These are phyloP conservation scores for Rhodotorula sphaerocarpa DNA, from an alignment of 768 basidiomycete species.

Conservation along the genomic window DNA sequence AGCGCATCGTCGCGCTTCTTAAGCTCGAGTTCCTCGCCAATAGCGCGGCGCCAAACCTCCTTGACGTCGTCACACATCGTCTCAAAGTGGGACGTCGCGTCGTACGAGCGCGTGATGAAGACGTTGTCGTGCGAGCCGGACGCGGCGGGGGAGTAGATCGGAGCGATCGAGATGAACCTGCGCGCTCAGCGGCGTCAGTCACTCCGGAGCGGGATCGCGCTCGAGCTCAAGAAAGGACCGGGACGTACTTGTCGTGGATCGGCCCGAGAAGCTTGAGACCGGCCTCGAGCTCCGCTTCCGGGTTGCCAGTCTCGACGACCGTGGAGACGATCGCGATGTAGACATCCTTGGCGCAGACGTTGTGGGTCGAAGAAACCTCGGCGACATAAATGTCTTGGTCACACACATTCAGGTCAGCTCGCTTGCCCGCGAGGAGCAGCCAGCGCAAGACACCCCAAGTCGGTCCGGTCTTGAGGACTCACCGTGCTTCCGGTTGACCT, in stretches of 20 bases:
- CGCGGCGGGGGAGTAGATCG: slow-evolving; percentile 80
- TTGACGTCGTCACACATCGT: slow-evolving; percentile 87
- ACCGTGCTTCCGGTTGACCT: slow-evolving; percentile 88
- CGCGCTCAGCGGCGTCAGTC: background rate
- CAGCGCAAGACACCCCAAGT: too few species aligned
- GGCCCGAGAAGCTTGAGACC: slow-evolving; percentile 84
- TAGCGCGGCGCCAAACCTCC: slow-evolving; percentile 86
- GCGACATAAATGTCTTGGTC: slow-evolving; percentile 91
- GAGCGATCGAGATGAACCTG: slow-evolving; percentile 82
- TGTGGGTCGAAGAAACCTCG: slow-evolving; percentile 92
- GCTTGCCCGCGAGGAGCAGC: too few species aligned
- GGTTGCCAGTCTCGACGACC: slow-evolving; percentile 86
- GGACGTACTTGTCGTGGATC: slow-evolving; percentile 75
- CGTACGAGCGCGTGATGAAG: slow-evolving; percentile 95
- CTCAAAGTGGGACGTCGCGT: slow-evolving; percentile 98
- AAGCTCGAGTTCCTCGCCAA: slow-evolving; percentile 66
- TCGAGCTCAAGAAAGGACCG: background rate
- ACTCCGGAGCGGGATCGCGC: background rate
- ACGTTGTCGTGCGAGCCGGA: slow-evolving; percentile 76
- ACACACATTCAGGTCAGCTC: background rate
- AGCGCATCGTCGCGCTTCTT: slow-evolving; percentile 64
- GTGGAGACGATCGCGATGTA: slow-evolving; percentile 98
- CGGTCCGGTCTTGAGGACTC: too few species aligned
- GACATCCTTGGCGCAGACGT: slow-evolving; percentile 90
- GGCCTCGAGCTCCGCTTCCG: slow-evolving; percentile 85